Percentiles rank a stretch among this genome's conserved stretches.
Evolutionary conservation across 2,329 filamentous ascomycete species (phyloP).

Genomic region (Hortaea sp.): DNA sequence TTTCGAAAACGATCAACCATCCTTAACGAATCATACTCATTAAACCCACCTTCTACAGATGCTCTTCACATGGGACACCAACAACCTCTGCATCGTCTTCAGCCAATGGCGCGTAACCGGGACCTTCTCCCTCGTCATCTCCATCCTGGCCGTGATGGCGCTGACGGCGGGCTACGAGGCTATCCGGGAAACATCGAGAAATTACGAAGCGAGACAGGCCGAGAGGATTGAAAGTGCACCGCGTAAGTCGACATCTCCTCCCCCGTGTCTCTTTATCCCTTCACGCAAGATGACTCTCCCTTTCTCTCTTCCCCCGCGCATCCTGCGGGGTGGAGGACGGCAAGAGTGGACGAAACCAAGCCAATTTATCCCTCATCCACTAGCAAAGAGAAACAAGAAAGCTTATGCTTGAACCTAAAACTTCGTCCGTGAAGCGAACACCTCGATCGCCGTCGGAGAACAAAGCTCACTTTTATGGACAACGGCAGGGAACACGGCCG

Average conservation of each 20-base stretch:
- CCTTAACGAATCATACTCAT: background rate
- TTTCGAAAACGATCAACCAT: background rate
- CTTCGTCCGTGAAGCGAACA: background rate
- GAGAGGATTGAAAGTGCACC: slow-evolving; percentile 36
- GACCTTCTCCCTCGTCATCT: slow-evolving; percentile 64
- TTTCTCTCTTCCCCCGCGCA: background rate
- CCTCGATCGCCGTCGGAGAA: slow-evolving; percentile 26
- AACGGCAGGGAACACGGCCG: slow-evolving; percentile 53
- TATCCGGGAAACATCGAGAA: slow-evolving; percentile 63
- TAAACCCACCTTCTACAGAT: slow-evolving; percentile 48
- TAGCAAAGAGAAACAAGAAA: background rate
- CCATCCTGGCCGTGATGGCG: slow-evolving; percentile 70
- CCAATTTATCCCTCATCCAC: too few species aligned
- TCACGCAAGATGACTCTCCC: background rate
- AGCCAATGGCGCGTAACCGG: slow-evolving; percentile 76
- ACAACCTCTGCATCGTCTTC: slow-evolving; percentile 94
- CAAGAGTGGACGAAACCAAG: too few species aligned
- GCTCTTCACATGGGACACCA: slow-evolving; percentile 95
- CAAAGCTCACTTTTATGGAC: slow-evolving; percentile 58
- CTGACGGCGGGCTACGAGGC: slow-evolving; percentile 90
- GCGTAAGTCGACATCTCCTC: slow-evolving; percentile 3
- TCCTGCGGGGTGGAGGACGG: too few species aligned
- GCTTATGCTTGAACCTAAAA: background rate
- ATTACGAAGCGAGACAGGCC: slow-evolving; percentile 55
- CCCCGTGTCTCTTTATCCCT: background rate